A percentile compares a stretch with the other conserved stretches of the same genome.
phyloP scores from a whole-genome alignment of 768 basidiomycete genomes.

The Xerocomus spinulosus region DNA sequence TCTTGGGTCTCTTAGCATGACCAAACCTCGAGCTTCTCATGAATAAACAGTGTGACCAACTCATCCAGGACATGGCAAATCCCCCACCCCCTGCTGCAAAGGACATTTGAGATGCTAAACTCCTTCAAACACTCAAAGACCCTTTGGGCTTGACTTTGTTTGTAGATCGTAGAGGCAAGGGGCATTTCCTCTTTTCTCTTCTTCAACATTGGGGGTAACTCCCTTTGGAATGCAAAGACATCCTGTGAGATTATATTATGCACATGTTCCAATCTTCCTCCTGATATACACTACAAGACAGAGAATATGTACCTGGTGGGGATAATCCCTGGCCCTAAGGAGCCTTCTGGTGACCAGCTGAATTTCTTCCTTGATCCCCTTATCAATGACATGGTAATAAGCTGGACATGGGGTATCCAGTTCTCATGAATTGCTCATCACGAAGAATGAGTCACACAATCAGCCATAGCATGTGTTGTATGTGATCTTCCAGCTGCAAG shows the following conservation, averaged over 20 bases:
- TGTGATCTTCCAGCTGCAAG: constrained; percentile 31
- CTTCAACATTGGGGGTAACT: constrained; percentile 32
- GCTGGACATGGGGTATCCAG: neutral
- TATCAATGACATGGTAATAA: constrained; percentile 23
- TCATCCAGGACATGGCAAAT: neutral
- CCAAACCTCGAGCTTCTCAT: constrained; percentile 8
- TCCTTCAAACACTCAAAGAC: constrained; percentile 1
- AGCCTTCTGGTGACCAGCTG: constrained; percentile 24
- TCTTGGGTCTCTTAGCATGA: neutral
- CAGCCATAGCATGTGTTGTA: constrained; percentile 20
- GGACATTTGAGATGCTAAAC: constrained; percentile 5
- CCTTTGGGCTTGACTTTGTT: constrained; percentile 16
- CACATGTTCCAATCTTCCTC: constrained; percentile 33
- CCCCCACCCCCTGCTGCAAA: neutral
- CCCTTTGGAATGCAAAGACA: constrained; percentile 18
- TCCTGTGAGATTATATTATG: constrained; percentile 33
- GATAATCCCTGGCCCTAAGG: constrained; percentile 30
- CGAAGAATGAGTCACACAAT: neutral
- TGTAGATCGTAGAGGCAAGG: constrained; percentile 9
- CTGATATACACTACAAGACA: constrained; percentile 26
- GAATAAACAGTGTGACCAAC: constrained; percentile 4
- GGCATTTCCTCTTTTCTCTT: constrained; percentile 24
- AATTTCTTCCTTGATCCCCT: constrained; percentile 31
- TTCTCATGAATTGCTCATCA: constrained; percentile 14
- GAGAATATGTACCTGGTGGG: constrained; percentile 32